Evolutionary conservation across 2,329 filamentous ascomycete genomes (phyloP).

Genomic region (Aspergillus novofumigatus): DNA sequence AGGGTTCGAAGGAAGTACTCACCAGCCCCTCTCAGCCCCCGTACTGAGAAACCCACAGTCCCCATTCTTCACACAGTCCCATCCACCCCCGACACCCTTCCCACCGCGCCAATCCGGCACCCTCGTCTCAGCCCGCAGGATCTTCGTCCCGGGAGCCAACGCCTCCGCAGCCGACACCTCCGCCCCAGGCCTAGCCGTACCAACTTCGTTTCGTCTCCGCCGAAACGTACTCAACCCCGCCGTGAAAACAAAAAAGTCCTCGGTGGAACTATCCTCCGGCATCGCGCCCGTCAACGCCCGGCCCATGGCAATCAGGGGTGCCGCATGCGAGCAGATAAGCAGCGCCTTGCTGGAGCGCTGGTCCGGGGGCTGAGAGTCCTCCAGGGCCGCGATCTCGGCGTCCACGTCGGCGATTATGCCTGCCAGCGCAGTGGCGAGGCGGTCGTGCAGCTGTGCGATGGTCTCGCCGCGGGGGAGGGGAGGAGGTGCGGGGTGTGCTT

Average conservation of each 20-base stretch:
- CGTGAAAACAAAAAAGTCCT: slow-evolving; percentile 83
- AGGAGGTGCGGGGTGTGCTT: slow-evolving; percentile 60
- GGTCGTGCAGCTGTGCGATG: slow-evolving; percentile 73
- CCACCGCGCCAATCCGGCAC: slow-evolving; percentile 53
- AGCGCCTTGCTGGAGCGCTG: slow-evolving; percentile 56
- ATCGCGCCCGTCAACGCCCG: slow-evolving; percentile 73
- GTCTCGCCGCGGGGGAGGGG: slow-evolving; percentile 75
- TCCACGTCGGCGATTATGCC: slow-evolving; percentile 72
- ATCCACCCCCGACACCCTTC: slow-evolving; percentile 67
- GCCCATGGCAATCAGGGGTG: slow-evolving; percentile 80
- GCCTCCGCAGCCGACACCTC: slow-evolving; percentile 13
- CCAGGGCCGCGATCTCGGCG: slow-evolving; percentile 40
- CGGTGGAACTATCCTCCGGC: slow-evolving; percentile 65
- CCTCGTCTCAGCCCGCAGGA: slow-evolving; percentile 15
- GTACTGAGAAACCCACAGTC: slow-evolving; percentile 77
- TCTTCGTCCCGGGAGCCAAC: slow-evolving; percentile 28
- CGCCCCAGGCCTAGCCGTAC: slow-evolving; percentile 20
- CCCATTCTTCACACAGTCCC: slow-evolving; percentile 75
- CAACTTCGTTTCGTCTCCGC: slow-evolving; percentile 34
- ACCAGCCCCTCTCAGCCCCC: slow-evolving; percentile 89
- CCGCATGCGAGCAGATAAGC: slow-evolving; percentile 84
- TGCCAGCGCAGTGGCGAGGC: slow-evolving; percentile 66
- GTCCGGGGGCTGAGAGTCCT: slow-evolving; percentile 48
- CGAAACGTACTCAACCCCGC: slow-evolving; percentile 71
- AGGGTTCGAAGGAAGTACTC: slow-evolving; percentile 32